Evolutionary conservation across 2,329 filamentous ascomycete genomes (phyloP).

Genomic region (Aspergillus neotritici): DNA sequence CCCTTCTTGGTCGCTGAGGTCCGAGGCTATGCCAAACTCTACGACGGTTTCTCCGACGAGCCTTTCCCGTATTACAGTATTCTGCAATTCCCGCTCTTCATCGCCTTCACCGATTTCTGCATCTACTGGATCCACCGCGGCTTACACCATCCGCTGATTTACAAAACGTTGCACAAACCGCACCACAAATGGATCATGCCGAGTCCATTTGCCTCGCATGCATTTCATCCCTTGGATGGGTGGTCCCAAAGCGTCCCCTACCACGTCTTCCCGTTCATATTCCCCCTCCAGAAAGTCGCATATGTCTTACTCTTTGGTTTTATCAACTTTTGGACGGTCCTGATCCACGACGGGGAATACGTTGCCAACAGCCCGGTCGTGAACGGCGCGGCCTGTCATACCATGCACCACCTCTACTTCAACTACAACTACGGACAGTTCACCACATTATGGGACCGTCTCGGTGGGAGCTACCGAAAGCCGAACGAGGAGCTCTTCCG

Average conservation of each 20-base stretch:
- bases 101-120: constrained; percentile 79
- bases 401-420: constrained; percentile 81
- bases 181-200: constrained; percentile 99
- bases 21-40: constrained; percentile 78
- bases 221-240: constrained; percentile 91
- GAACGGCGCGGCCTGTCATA: constrained; percentile 93
- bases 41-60: constrained; percentile 70
- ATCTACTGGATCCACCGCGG: constrained; percentile 91
- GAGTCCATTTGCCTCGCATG: constrained; percentile 83
- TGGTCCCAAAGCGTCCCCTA: constrained; percentile 85
- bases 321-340: constrained; percentile 94
- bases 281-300: constrained; percentile 85
- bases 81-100: constrained; percentile 80
- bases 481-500: constrained; percentile 81
- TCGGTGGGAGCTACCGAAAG: constrained; percentile 79
- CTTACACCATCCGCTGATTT: constrained; percentile 72
- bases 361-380: constrained; percentile 83
- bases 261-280: constrained; percentile 86
- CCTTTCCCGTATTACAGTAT: constrained; percentile 73
- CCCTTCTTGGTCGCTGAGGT: constrained; percentile 80
- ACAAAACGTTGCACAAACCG: constrained; percentile 89
- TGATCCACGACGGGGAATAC: constrained; percentile 95
- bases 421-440: constrained; percentile 95
- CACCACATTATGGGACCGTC: constrained; percentile 83
- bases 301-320: constrained; percentile 83